phyloP scores from a whole-genome alignment of 768 basidiomycete species.

The Collybiopsis luxurians region DNA sequence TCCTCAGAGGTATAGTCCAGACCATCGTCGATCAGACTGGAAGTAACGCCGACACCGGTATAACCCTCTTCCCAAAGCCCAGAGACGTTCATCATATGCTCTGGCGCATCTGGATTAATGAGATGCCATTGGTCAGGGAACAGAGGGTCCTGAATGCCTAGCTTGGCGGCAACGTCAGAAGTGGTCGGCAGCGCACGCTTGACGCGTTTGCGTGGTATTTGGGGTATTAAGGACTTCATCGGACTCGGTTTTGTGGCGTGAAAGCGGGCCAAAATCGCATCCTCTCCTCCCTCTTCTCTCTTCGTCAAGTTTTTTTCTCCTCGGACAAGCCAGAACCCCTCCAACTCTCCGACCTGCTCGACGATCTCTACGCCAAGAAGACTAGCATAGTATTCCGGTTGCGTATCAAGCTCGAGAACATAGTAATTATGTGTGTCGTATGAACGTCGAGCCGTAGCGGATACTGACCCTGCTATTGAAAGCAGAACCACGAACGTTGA shows the following conservation, averaged over 20 bases:
- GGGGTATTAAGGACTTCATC: slow-evolving; percentile 56
- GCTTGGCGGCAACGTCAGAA: slow-evolving; percentile 48
- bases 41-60: slow-evolving; percentile 82
- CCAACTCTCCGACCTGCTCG: slow-evolving; percentile 81
- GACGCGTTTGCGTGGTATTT: slow-evolving; percentile 59
- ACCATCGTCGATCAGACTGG: slow-evolving; percentile 94
- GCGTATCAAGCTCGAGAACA: slow-evolving; percentile 56
- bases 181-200: slow-evolving; percentile 73
- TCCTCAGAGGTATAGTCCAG: slow-evolving; percentile 89
- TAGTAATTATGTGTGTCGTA: slow-evolving; percentile 82
- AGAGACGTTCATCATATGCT: slow-evolving; percentile 91
- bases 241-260: slow-evolving; percentile 45
- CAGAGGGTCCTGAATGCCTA: slow-evolving; percentile 78
- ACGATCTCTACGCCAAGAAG: slow-evolving; percentile 80
- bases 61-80: slow-evolving; percentile 89
- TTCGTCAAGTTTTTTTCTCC: slow-evolving; percentile 34
- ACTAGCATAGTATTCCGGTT: slow-evolving; percentile 45
- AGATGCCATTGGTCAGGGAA: slow-evolving; percentile 95
- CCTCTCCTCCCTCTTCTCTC: slow-evolving; percentile 31
- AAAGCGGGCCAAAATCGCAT: slow-evolving; percentile 50
- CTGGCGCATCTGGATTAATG: slow-evolving; percentile 78
- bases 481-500: neutral
- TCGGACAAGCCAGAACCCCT: slow-evolving; percentile 84
- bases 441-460: neutral
- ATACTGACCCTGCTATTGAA: neutral